Evolutionary conservation across 768 basidiomycete genomes (phyloP), one percentile per base, ranked within the genome.

Genomic region (Tylopilus subfusipes): DNA sequence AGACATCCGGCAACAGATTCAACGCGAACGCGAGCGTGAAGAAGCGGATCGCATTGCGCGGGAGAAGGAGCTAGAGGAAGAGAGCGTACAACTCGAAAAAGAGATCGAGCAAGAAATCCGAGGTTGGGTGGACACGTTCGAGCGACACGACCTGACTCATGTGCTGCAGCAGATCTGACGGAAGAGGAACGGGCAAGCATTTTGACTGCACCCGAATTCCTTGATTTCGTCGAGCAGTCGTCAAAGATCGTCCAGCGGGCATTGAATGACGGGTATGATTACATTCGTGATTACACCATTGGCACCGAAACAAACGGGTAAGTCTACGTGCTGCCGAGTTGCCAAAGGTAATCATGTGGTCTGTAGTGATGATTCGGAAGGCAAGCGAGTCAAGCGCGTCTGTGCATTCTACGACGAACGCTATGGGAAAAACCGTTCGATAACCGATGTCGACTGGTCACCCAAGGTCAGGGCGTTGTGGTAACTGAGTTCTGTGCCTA

Each of bases 371-470:
- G 93, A 95, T 48, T 87, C 86, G 0, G 94, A 96, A 72, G 93
- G 93, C 9, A 84, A 86, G 61, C 84, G 86, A 46, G 88, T 98
- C 39, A 94, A 96, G 69, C 81, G 85, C n/a, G 78, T 96, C n/a
- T 98, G 96, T 63, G 86, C 89, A 43, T 98, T 98, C 74, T 86
- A 79, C 60, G 95, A 97, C 65, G 93, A 97, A 66, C 80, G 90
- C 44, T 90, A 91, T 72, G 88, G 88, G 7, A 92, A 90, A 72
- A 94, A 96, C 66, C 77, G 97, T 50, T 96, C 95, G 7, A 91
- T 99, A 56, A 99, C 97, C 1, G 93, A 93, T 61, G 78, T 98
- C 13, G 96, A 98, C 64, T 99, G 97, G 97, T 98, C 95, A 48
- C 92, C 92, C 3, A 98, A 98, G 78, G 96, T 92, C 57, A 50